A percentile compares a stretch with the other conserved stretches of the same genome.
Evolutionary conservation across 2,329 filamentous ascomycete species (phyloP).

Genomic region (Fusarium liriodendri): DNA sequence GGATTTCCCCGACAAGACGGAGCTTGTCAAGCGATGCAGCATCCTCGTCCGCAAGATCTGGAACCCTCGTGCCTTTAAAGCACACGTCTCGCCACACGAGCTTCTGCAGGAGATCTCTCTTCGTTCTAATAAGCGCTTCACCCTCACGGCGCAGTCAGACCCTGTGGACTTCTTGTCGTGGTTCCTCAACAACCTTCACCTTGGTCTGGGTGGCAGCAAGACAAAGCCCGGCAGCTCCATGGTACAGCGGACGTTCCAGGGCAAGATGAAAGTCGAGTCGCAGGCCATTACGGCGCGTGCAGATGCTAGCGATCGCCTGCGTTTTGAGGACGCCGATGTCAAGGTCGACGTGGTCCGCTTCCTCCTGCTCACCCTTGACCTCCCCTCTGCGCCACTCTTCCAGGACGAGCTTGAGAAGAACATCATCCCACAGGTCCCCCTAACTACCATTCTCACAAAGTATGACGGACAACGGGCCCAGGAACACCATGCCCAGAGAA

Average conservation of each 20-base stretch:
- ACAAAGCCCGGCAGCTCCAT: slow-evolving; percentile 87
- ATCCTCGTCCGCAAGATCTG: slow-evolving; percentile 96
- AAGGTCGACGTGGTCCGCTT: slow-evolving; percentile 83
- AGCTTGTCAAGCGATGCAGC: slow-evolving; percentile 88
- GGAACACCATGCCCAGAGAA: slow-evolving; percentile 88
- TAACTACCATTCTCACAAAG: slow-evolving; percentile 86
- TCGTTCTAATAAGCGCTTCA: slow-evolving; percentile 92
- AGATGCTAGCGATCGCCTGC: slow-evolving; percentile 85
- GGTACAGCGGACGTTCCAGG: slow-evolving; percentile 93
- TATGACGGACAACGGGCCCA: slow-evolving; percentile 91
- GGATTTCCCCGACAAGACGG: slow-evolving; percentile 76
- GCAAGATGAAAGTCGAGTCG: slow-evolving; percentile 89
- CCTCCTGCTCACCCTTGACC: slow-evolving; percentile 91
- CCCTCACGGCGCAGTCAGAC: slow-evolving; percentile 89
- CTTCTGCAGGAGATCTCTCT: slow-evolving; percentile 94
- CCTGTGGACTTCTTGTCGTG: slow-evolving; percentile 96
- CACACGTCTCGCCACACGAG: slow-evolving; percentile 96
- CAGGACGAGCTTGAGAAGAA: slow-evolving; percentile 95
- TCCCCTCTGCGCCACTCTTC: slow-evolving; percentile 92
- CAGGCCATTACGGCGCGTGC: slow-evolving; percentile 93
- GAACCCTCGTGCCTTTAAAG: slow-evolving; percentile 96
- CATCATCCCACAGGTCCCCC: slow-evolving; percentile 92
- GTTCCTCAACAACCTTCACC: slow-evolving; percentile 96
- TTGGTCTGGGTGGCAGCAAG: slow-evolving; percentile 90
- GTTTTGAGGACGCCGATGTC: slow-evolving; percentile 91